phyloP scores from a whole-genome alignment of 495 filamentous ascomycete genomes.

The Tuber calosporum region DNA sequence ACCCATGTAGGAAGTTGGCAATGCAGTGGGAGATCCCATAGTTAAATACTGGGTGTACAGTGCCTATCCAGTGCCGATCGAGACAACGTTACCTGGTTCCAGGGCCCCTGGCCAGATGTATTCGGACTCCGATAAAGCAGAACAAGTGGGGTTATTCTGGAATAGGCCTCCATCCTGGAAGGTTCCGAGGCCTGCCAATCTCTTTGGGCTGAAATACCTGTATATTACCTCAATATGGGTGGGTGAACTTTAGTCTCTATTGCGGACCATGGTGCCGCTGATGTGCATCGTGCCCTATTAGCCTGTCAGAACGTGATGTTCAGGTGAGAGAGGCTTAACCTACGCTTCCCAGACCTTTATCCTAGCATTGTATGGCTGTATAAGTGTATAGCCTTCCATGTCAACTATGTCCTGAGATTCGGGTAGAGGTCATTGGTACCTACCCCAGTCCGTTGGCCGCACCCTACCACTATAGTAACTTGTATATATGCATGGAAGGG shows the following conservation, averaged over 20 bases:
- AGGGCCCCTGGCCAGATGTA: conserved; percentile 38
- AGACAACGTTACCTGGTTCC: conserved; percentile 41
- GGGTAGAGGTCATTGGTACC: neutral
- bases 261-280: conserved; percentile 24
- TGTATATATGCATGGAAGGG: conserved; percentile 32
- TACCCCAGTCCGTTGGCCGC: conserved; percentile 8
- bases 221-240: neutral
- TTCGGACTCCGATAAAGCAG: conserved; percentile 40
- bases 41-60: neutral
- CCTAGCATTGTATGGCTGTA: neutral
- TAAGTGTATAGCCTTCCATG: neutral
- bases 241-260: too few species aligned
- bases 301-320: neutral
- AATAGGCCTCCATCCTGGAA: conserved; percentile 45
- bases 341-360: conserved; percentile 32
- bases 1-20: neutral
- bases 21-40: neutral
- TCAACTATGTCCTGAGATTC: neutral
- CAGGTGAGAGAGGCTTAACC: neutral
- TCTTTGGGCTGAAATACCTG: conserved; percentile 41
- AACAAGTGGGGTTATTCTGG: conserved; percentile 41
- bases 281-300: conserved; percentile 29
- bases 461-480: conserved; percentile 34
- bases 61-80: conserved; percentile 42
- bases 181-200: conserved; percentile 39